Percentiles rank a stretch among this genome's conserved stretches.
phyloP scores from a whole-genome alignment of 2,329 filamentous ascomycete genomes.

The Claviceps sp. region DNA sequence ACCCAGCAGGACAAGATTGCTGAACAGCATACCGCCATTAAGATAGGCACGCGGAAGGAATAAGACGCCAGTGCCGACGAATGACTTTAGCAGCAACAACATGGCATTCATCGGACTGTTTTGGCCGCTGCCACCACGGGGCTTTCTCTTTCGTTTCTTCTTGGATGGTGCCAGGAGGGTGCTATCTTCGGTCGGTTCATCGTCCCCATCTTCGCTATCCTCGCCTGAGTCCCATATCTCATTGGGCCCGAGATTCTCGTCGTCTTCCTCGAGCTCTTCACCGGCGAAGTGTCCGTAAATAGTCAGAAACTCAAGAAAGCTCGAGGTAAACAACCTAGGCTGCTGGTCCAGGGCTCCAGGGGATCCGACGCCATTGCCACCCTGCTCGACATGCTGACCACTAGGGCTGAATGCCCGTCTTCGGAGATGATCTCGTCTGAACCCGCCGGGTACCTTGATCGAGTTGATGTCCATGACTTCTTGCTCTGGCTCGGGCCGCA shows the following conservation, averaged over 20 bases:
- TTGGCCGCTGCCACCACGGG: conserved; percentile 58
- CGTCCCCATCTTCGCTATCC: conserved; percentile 54
- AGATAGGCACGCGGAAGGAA: conserved; percentile 88
- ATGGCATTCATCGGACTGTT: conserved; percentile 70
- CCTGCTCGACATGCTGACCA: conserved; percentile 16
- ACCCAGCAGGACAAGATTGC: conserved; percentile 74
- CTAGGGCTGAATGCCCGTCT: conserved; percentile 54
- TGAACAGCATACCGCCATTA: conserved; percentile 96
- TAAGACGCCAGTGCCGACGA: conserved; percentile 89
- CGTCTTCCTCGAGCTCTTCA: conserved; percentile 92
- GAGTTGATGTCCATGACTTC: conserved; percentile 74
- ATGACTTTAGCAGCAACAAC: conserved; percentile 84
- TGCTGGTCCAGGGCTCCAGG: conserved; percentile 16
- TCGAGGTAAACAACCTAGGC: conserved; percentile 64
- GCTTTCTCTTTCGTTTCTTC: conserved; percentile 63
- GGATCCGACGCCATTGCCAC: conserved; percentile 22
- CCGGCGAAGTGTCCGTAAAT: conserved; percentile 96
- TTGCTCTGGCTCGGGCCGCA: conserved; percentile 64
- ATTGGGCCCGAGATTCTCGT: conserved; percentile 73
- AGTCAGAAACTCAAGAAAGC: conserved; percentile 89
- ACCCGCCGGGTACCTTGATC: conserved; percentile 89
- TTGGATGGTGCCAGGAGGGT: conserved; percentile 66
- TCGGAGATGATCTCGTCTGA: conserved; percentile 79
- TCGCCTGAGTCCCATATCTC: conserved; percentile 83
- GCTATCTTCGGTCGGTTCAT: conserved; percentile 78